These are phyloP conservation scores for Russula compacta DNA, from an alignment of 768 basidiomycete species.

Conservation along the genomic window DNA sequence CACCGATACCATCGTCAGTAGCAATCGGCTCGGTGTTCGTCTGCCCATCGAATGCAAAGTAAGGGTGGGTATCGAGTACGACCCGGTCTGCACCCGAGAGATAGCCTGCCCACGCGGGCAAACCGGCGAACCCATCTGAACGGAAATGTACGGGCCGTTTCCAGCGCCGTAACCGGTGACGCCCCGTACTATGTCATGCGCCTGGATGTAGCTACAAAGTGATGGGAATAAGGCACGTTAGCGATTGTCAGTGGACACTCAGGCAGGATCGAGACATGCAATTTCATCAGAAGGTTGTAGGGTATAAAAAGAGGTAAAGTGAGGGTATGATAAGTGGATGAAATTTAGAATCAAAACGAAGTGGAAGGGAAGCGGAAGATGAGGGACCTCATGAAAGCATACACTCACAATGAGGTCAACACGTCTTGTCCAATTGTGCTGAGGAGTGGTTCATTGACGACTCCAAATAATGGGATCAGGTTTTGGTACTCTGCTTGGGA, in stretches of 20 bases:
- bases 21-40: conserved; percentile 12
- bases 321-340: neutral
- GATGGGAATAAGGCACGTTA: conserved; percentile 28
- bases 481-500: conserved; percentile 62
- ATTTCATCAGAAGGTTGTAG: neutral
- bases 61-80: conserved; percentile 44
- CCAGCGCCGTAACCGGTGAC: conserved; percentile 71
- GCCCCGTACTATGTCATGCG: conserved; percentile 58
- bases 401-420: conserved; percentile 52
- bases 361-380: conserved; percentile 3
- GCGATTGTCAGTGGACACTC: neutral
- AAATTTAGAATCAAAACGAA: neutral
- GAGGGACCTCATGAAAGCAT: conserved; percentile 23
- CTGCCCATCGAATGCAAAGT: conserved; percentile 26
- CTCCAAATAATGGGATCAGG: conserved; percentile 54
- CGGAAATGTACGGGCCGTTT: conserved; percentile 47
- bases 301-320: neutral
- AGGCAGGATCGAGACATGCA: neutral
- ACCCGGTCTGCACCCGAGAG: conserved; percentile 35
- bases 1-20: conserved; percentile 30
- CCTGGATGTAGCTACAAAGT: conserved; percentile 44
- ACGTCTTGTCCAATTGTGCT: conserved; percentile 46
- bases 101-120: conserved; percentile 36
- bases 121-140: conserved; percentile 51
- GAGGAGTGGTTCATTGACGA: conserved; percentile 56